These are phyloP conservation scores for Plasmodium cynomolgi DNA, from an alignment of 169 alveolate species.

Conservation along the genomic window DNA sequence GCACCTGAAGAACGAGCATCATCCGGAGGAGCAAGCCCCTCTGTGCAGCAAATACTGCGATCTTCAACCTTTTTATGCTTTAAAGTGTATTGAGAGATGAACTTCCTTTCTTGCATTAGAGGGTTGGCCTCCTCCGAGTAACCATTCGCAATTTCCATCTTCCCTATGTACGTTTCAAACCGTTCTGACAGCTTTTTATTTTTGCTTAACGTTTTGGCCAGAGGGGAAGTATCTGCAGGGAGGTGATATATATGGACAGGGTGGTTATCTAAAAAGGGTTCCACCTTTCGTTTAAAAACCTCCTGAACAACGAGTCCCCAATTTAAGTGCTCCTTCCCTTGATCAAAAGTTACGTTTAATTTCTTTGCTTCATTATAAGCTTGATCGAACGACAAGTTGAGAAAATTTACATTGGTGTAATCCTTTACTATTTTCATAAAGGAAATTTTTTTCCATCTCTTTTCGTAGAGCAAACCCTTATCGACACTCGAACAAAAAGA, in stretches of 20 bases:
- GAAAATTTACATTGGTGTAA: constrained; percentile 22
- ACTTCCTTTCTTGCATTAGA: constrained; percentile 90
- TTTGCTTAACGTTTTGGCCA: constrained; percentile 54
- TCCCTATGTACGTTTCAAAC: constrained; percentile 93
- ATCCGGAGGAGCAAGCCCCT: background rate
- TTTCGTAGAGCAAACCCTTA: background rate
- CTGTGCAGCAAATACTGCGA: background rate
- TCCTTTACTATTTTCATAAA: constrained; percentile 36
- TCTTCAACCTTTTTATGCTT: constrained; percentile 14
- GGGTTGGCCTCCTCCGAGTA: constrained; percentile 96
- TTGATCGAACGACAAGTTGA: constrained; percentile 48
- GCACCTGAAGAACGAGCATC: background rate
- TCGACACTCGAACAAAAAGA: background rate
- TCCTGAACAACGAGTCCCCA: constrained; percentile 78
- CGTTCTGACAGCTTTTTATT: constrained; percentile 89
- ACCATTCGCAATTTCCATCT: constrained; percentile 93
- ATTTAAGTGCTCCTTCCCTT: constrained; percentile 23
- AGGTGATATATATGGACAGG: constrained; percentile 71
- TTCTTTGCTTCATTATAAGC: constrained; percentile 70
- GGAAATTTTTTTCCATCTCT: constrained; percentile 45
- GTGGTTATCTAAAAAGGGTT: constrained; percentile 25
- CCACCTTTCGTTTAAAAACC: constrained; percentile 75
- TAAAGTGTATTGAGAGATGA: constrained; percentile 74
- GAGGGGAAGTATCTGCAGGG: constrained; percentile 64
- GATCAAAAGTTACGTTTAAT: constrained; percentile 44